Conservation (phyloP, 2,329 filamentous ascomycete genomes). For the Alternaria metachromatica region DNA sequence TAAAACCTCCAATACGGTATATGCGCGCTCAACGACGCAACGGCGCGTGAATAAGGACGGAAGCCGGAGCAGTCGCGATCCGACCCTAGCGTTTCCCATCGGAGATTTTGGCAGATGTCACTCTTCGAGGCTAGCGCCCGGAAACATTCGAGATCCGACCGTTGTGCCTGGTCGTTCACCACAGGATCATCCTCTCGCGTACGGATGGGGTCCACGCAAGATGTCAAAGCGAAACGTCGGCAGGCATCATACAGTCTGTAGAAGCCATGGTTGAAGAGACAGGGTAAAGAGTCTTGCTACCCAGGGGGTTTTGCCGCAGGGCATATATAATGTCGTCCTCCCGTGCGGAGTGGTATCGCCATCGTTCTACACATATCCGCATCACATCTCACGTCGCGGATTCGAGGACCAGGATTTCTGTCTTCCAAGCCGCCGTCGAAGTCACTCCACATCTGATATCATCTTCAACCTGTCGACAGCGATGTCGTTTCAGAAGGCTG, state of each 20-base stretch:
- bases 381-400: neutral
- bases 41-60: neutral
- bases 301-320: neutral
- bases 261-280: neutral
- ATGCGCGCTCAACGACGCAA: neutral
- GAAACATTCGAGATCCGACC: neutral
- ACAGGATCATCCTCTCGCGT: neutral
- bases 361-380: neutral
- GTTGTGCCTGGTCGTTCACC: neutral
- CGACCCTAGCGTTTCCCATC: slow-evolving; percentile 33
- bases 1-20: neutral
- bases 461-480: neutral
- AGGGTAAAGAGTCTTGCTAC: too few species aligned
- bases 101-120: neutral
- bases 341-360: too few species aligned
- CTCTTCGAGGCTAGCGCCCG: neutral
- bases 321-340: neutral
- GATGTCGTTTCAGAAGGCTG: neutral
- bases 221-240: neutral
- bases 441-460: too few species aligned
- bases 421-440: neutral
- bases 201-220: neutral
- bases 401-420: neutral
- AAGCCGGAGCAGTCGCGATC: neutral
- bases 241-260: neutral